phyloP scores from a whole-genome alignment of 805 yeast species.

The Yarrowia deformans region DNA sequence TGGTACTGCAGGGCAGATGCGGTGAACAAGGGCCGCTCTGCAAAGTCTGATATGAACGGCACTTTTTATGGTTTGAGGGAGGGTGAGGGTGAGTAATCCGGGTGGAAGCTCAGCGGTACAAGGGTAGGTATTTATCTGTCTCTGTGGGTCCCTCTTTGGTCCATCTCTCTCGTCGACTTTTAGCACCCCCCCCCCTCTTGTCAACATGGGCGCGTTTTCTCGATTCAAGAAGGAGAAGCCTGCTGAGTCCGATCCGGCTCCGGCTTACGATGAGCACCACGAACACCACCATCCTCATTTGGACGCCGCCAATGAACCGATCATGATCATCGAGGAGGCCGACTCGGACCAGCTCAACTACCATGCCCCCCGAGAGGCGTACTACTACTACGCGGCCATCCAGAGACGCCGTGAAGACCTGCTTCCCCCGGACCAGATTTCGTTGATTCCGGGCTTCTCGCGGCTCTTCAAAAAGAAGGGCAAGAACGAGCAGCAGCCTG shows the following conservation, averaged over 20 bases:
- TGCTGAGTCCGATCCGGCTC: neutral
- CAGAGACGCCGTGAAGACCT: conserved; percentile 13
- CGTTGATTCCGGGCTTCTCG: conserved; percentile 21
- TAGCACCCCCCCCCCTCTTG: too few relatives aligned
- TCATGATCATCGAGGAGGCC: conserved; percentile 31
- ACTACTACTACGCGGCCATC: conserved; percentile 36
- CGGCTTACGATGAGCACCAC: neutral
- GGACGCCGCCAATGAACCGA: conserved; percentile 28
- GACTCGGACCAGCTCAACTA: conserved; percentile 36
- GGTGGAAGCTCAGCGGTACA: neutral
- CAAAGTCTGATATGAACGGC: conserved; percentile 23
- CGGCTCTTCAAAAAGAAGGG: conserved; percentile 17
- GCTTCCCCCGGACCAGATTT: conserved; percentile 6
- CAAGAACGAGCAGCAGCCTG: neutral
- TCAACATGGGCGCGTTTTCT: neutral
- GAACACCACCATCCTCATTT: conserved; percentile 12
- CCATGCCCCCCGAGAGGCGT: conserved; percentile 29
- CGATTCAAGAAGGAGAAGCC: conserved; percentile 22
- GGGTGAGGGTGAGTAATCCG: neutral
- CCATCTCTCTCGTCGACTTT: too few relatives aligned
- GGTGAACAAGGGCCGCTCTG: neutral
- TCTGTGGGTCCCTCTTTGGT: too few relatives aligned
- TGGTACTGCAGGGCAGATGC: conserved; percentile 39
- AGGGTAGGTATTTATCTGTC: neutral
- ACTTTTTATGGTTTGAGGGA: conserved; percentile 12